Evolutionary conservation across 768 basidiomycete species (phyloP).

Genomic region (Aureoboletus auriporus): DNA sequence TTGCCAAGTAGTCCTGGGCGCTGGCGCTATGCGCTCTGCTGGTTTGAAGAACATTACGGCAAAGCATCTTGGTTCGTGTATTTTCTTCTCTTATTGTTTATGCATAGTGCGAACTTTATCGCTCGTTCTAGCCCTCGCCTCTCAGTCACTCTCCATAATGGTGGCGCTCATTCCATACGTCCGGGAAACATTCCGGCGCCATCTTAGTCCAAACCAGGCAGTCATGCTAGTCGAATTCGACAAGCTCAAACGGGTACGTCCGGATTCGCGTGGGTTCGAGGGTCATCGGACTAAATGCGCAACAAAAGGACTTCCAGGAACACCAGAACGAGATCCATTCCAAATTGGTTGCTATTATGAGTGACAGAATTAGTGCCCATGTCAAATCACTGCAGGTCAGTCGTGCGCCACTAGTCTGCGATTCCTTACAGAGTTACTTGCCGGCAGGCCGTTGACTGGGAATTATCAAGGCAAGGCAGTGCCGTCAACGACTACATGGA

Average conservation of each 20-base stretch:
- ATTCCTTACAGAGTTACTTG: background rate
- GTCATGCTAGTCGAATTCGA: slow-evolving; percentile 98
- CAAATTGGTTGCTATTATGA: slow-evolving; percentile 98
- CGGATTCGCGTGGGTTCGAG: slow-evolving; percentile 2
- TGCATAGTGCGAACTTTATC: slow-evolving; percentile 13
- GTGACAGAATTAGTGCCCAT: slow-evolving; percentile 85
- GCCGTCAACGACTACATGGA: slow-evolving; percentile 89
- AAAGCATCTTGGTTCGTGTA: slow-evolving; percentile 79
- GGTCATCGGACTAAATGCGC: slow-evolving; percentile 2
- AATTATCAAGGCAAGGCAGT: slow-evolving; percentile 51
- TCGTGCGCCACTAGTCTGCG: slow-evolving; percentile 9
- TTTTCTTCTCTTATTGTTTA: slow-evolving; percentile 13
- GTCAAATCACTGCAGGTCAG: slow-evolving; percentile 76
- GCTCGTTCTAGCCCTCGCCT: slow-evolving; percentile 71
- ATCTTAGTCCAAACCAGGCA: slow-evolving; percentile 90
- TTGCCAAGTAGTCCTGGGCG: slow-evolving; percentile 96
- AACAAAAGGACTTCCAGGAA: slow-evolving; percentile 87
- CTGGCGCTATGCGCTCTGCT: slow-evolving; percentile 98
- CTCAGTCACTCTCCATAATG: slow-evolving; percentile 92
- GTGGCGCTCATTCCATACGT: slow-evolving; percentile 94
- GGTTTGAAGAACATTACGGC: slow-evolving; percentile 98
- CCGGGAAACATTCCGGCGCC: slow-evolving; percentile 90
- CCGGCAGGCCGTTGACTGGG: slow-evolving; percentile 75
- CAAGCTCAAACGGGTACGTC: slow-evolving; percentile 89
- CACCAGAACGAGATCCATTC: slow-evolving; percentile 99